These are phyloP conservation scores for Amaranthus hypochondriacus DNA, from an alignment of 148 eudicot species.

Conservation along the genomic window DNA sequence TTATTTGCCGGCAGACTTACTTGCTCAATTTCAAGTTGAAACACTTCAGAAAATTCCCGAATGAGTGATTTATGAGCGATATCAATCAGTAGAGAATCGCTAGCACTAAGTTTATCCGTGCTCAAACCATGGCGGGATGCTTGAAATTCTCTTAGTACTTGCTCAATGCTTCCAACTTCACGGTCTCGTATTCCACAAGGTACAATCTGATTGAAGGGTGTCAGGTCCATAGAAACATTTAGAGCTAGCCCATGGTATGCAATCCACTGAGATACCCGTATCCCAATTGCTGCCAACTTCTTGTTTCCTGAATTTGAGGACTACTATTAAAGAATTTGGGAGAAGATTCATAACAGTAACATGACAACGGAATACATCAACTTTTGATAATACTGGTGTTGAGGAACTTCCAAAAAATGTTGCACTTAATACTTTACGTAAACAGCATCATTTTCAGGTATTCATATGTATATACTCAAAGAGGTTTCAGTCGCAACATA, in stretches of 20 bases:
- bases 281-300: slow-evolving; percentile 83
- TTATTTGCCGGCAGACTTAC: slow-evolving; percentile 21
- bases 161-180: slow-evolving; percentile 77
- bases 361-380: background rate
- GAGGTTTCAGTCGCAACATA: background rate
- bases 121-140: slow-evolving; percentile 14
- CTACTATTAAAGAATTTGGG: background rate
- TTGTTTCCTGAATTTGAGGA: slow-evolving; percentile 47
- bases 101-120: slow-evolving; percentile 6
- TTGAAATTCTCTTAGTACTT: slow-evolving; percentile 33
- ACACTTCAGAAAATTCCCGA: slow-evolving; percentile 67
- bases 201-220: slow-evolving; percentile 66
- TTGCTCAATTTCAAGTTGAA: slow-evolving; percentile 51
- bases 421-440: no score
- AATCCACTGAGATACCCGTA: slow-evolving; percentile 75
- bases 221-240: slow-evolving; percentile 73
- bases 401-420: background rate
- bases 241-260: slow-evolving; percentile 89
- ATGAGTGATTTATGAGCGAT: slow-evolving; percentile 41
- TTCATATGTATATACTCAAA: background rate
- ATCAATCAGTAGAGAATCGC: slow-evolving; percentile 50
- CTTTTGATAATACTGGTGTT: background rate
- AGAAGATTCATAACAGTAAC: background rate
- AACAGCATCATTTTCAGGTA: background rate
- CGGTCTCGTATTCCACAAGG: slow-evolving; percentile 85